Conservation (phyloP, 164 flowering plant species). For the Chimonanthus praecox region DNA sequence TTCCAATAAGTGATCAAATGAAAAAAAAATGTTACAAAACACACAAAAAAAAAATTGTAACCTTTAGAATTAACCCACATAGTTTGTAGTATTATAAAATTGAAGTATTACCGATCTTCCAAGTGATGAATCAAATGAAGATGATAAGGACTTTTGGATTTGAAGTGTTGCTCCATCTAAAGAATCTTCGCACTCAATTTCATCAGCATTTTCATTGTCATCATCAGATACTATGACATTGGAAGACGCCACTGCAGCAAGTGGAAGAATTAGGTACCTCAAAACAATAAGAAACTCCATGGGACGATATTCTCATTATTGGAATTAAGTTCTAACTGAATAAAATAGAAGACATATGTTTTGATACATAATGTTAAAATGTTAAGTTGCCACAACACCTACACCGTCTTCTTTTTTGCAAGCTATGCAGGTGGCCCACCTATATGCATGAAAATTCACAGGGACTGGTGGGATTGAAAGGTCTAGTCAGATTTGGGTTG, state of each 20-base stretch:
- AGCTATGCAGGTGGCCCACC: not conserved
- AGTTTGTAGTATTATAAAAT: not conserved
- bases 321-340: not conserved
- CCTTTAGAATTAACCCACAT: not conserved
- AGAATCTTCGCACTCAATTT: conserved; percentile 17
- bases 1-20: not conserved
- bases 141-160: conserved; percentile 18
- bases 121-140: conserved; percentile 22
- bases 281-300: conserved; percentile 3
- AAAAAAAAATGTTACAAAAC: not conserved
- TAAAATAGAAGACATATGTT: not conserved
- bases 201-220: conserved; percentile 25
- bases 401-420: not conserved
- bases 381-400: not conserved
- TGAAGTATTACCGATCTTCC: conserved; percentile 36
- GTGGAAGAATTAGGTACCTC: not conserved
- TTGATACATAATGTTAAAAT: not conserved
- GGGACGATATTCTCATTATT: not conserved
- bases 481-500: too few relatives aligned
- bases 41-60: too few relatives aligned
- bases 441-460: not conserved
- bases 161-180: conserved; percentile 26
- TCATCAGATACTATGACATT: conserved; percentile 17
- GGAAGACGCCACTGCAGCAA: conserved; percentile 22
- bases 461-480: not conserved